These are phyloP conservation scores for Prunus salicina DNA, from an alignment of 306 rosid species.

Conservation along the genomic window DNA sequence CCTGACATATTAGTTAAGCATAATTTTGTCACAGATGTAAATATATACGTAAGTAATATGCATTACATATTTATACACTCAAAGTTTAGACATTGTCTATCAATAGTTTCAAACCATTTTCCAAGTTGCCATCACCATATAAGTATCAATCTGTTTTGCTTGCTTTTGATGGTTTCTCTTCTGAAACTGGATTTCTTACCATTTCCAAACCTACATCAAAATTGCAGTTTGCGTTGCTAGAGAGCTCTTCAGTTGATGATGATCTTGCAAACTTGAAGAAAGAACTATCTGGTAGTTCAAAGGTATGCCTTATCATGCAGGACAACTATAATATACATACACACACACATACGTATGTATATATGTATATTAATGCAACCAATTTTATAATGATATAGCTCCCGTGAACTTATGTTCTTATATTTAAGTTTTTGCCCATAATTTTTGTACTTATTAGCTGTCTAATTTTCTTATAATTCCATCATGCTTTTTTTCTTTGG, in stretches of 20 bases:
- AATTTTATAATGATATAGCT: not conserved
- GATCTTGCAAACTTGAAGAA: slow-evolving; percentile 47
- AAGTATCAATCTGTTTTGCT: not conserved
- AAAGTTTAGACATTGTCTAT: not conserved
- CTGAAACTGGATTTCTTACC: not conserved
- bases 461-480: not conserved
- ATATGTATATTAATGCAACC: not conserved
- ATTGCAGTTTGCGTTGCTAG: slow-evolving; percentile 1
- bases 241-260: slow-evolving; percentile 70
- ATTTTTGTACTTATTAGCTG: not conserved
- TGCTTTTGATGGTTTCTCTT: not conserved
- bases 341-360: too few relatives aligned
- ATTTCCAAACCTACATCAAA: not conserved
- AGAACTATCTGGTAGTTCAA: slow-evolving; percentile 64
- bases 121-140: not conserved
- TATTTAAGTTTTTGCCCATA: not conserved
- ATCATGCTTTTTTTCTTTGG: not conserved
- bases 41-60: not conserved
- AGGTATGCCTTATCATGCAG: slow-evolving; percentile 36
- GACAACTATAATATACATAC: not conserved
- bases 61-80: not conserved
- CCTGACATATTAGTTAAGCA: not conserved
- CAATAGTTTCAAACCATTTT: not conserved
- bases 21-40: not conserved
- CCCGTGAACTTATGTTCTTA: not conserved